Evolutionary conservation across 73 alveolate species (phyloP), one percentile per base, ranked within the genome.

Genomic region (Paramecium primaurelia): DNA sequence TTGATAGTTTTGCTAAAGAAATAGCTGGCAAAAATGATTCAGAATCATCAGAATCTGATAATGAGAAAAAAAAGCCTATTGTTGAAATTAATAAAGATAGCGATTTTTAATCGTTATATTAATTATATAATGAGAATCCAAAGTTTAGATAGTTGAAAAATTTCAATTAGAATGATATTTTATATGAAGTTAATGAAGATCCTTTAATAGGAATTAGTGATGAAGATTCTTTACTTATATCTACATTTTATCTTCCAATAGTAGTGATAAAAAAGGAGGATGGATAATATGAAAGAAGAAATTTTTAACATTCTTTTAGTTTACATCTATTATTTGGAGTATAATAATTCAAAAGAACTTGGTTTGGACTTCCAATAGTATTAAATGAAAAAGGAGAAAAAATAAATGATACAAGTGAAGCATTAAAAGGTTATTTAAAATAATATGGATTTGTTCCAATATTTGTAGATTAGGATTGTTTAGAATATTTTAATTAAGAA

Each of bases 111-210:
- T 80, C 91, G 14, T 36, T 44, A n/a, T 44, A 80, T 49, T 45
- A 25, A 32, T 42, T 3, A 80, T 22, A 80, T 80, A 45, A 20
- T 26, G 77, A 44, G 36, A 42, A 80, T 45, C 91, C 91, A 80
- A 40, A 47, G 25, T 80, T 44, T 45, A 40, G 73, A 80, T 26
- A 45, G 10, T 36, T 80, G 10, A 80, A 47, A 45, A 80, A 42
- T 36, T 80, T 80, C 30, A 80, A 49, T 80, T 14, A 80, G 58
- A 80, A 80, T 80, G 91, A 80, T 49, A 80, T 80, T 25, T 36
- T 80, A 8, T 80, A 80, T 45, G 91, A 80, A 80, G 91, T 80
- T 0, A 80, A 80, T 18, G 91, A 80, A 45, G 77, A 80, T 28
- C 91, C 71, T 10, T 26, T 80, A 7, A 47, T 80, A 80, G 75